These are phyloP conservation scores for Cyberlindnera subsufficiens DNA, from an alignment of 805 yeast genomes.

Conservation along the genomic window DNA sequence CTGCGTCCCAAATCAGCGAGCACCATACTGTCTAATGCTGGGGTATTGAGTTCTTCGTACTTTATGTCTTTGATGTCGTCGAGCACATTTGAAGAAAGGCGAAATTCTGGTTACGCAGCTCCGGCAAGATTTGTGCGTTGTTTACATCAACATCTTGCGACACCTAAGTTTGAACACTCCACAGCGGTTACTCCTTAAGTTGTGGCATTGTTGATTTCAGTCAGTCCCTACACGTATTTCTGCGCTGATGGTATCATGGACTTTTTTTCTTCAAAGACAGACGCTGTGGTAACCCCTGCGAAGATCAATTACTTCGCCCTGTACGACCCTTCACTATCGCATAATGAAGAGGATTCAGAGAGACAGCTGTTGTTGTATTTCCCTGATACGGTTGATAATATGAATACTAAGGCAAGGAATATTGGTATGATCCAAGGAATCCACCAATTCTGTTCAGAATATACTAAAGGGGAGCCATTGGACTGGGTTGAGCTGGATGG, in stretches of 20 bases:
- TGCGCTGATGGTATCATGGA: slow-evolving; percentile 14
- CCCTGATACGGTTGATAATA: slow-evolving; percentile 13
- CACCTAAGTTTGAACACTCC: too few relatives aligned
- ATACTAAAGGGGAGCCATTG: slow-evolving; percentile 13
- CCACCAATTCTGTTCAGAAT: slow-evolving; percentile 9
- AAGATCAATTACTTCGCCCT: slow-evolving; percentile 27
- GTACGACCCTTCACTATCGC: slow-evolving; percentile 32
- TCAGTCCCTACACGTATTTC: background rate
- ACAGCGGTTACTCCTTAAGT: too few relatives aligned
- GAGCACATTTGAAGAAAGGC: too few relatives aligned
- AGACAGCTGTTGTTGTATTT: slow-evolving; percentile 26
- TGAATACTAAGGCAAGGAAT: slow-evolving; percentile 28
- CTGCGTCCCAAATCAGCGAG: slow-evolving; percentile 75
- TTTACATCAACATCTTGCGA: too few relatives aligned
- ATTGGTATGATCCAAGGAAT: slow-evolving; percentile 39
- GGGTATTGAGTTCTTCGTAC: background rate
- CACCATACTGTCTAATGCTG: slow-evolving; percentile 42
- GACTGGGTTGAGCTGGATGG: slow-evolving; percentile 24
- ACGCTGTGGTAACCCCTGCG: slow-evolving; percentile 8
- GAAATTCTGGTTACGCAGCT: too few relatives aligned
- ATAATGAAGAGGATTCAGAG: slow-evolving; percentile 23
- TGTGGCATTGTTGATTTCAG: too few relatives aligned
- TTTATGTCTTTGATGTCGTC: too few relatives aligned
- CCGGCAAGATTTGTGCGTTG: too few relatives aligned
- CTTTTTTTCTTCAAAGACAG: slow-evolving; percentile 14